Evolutionary conservation across 202 grass and related monocot species (phyloP).

Genomic region (Zizania palustris): DNA sequence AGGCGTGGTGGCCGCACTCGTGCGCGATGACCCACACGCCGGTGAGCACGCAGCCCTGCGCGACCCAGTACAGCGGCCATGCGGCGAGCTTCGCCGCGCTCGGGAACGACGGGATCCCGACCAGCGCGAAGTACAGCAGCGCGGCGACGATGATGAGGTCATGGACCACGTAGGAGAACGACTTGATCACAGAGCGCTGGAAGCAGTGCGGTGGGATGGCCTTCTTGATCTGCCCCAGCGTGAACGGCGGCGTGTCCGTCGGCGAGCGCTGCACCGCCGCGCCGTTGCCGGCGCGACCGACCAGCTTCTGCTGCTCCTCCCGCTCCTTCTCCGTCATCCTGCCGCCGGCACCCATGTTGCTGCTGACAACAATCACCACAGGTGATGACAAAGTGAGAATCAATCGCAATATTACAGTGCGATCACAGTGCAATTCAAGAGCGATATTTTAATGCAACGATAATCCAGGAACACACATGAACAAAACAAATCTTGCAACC

Average conservation of each 20-base stretch:
- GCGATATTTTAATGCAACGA: background rate
- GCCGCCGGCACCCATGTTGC: constrained; percentile 80
- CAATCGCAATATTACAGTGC: background rate
- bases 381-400: constrained; percentile 5
- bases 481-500: constrained; percentile 29
- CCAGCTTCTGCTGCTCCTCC: constrained; percentile 55
- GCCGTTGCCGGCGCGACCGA: background rate
- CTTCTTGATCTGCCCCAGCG: constrained; percentile 87
- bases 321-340: constrained; percentile 82
- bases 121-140: constrained; percentile 68
- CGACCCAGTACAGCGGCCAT: constrained; percentile 77
- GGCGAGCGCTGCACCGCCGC: constrained; percentile 57
- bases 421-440: background rate
- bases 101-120: constrained; percentile 52
- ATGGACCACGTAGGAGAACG: constrained; percentile 83
- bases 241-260: constrained; percentile 69
- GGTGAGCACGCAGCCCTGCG: constrained; percentile 72
- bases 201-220: constrained; percentile 96
- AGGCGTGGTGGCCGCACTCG: constrained; percentile 94
- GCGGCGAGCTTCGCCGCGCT: constrained; percentile 37
- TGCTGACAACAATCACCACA: constrained; percentile 7
- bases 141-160: constrained; percentile 59
- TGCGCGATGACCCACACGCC: constrained; percentile 91
- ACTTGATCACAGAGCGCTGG: constrained; percentile 70
- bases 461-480: background rate